Base-by-base conservation (phyloP, 305 asterid species). In the Fraxinus paxiana region DNA sequence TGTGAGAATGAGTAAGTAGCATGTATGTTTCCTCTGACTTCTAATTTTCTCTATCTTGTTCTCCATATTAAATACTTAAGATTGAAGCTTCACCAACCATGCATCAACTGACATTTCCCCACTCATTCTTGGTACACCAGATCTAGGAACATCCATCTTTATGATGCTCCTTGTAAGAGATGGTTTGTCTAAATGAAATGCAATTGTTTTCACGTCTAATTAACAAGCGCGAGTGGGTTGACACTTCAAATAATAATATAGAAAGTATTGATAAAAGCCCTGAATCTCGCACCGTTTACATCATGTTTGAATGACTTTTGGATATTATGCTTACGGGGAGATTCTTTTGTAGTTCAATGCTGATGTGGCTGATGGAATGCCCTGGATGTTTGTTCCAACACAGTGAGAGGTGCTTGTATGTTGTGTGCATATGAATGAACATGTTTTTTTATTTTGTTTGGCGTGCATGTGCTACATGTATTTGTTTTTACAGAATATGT, bases 321-420 rank as follows among this genome's bases (percentile, higher is more conserved):
- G 48, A 61, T 65, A 26, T 82, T 78, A 41, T 89, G 84, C 85
- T 79, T 83, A 61, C 89, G 91, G 98, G 90, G 99, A 95, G 90
- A 86, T 95, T 72, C 87, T 88, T 75, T 98, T 93, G 82, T 97
- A 93, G 90, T 95, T 95, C 84, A 95, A 95, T 87, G 97, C 99
- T 90, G 97, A 95, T 59, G 98, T 93, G 84, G 96, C 99, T 41
- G 99, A 95, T 87, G 98, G 95, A 79, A 92, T 95, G 99, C 98
- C 90, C 43, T 95, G 97, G 98, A 93, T 92, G 84, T 95, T 95
- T 84, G 74, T 78, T 83, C 97, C 99, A 38, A 95, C 99, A 17
- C 97, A 95, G 84, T 88, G 98, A 88, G 94, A 95, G 97, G 98
- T 95, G 84, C 86, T 82, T 82, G 51, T 43, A 43, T 73, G 83